A percentile compares a stretch with the other conserved stretches of the same genome.
These are phyloP conservation scores for Oryza meridionalis DNA, from an alignment of 176 grass and related monocot species.

Conservation along the genomic window DNA sequence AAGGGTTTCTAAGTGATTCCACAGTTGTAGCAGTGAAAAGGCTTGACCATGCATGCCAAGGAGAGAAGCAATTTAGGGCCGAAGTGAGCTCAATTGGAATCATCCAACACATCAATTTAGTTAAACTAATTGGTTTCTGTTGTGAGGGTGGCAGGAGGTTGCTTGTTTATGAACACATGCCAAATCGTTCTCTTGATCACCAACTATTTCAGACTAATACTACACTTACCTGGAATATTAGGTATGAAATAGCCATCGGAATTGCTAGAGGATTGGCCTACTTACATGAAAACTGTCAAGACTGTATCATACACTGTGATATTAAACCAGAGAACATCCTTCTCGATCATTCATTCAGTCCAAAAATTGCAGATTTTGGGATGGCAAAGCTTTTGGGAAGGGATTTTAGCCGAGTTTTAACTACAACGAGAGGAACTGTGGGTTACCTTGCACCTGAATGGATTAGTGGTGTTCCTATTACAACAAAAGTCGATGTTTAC, in stretches of 20 bases:
- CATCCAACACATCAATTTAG: slow-evolving; percentile 39
- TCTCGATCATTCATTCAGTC: not conserved
- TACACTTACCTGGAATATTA: slow-evolving; percentile 42
- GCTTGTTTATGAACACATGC: slow-evolving; percentile 27
- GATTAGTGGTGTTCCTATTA: no score
- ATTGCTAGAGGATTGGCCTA: slow-evolving; percentile 54
- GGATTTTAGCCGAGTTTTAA: not conserved
- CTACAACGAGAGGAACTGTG: slow-evolving; percentile 9
- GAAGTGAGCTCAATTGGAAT: slow-evolving; percentile 24
- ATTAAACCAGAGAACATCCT: slow-evolving; percentile 33
- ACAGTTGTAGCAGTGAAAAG: slow-evolving; percentile 54
- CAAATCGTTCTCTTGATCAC: slow-evolving; percentile 21
- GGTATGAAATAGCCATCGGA: slow-evolving; percentile 58
- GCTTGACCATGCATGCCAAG: slow-evolving; percentile 42
- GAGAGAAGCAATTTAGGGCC: slow-evolving; percentile 49
- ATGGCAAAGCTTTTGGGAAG: slow-evolving; percentile 12
- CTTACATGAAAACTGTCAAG: slow-evolving; percentile 53
- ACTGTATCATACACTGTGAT: slow-evolving; percentile 42
- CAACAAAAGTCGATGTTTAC: no score
- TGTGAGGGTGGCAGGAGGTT: slow-evolving; percentile 4
- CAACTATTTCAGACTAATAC: not conserved
- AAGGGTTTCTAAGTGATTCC: slow-evolving; percentile 44
- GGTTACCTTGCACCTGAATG: no score
- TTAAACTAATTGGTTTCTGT: slow-evolving; percentile 33
- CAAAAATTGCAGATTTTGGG: slow-evolving; percentile 35